phyloP scores from a whole-genome alignment of 1,284 basidiomycete genomes.

The Cryptococcus amylolentus region DNA sequence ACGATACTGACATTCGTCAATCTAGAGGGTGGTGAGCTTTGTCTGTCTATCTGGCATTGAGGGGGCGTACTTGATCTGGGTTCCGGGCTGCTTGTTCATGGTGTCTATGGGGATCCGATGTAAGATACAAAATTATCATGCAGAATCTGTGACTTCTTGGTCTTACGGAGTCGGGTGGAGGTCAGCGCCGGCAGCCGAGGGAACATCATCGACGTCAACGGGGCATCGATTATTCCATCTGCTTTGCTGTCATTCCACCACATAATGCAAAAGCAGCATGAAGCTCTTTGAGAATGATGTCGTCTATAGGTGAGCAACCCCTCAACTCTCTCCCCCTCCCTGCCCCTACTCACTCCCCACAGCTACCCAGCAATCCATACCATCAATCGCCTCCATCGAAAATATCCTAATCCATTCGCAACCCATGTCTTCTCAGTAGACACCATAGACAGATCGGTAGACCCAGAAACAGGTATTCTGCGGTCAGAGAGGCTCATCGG shows the following conservation, averaged over 20 bases:
- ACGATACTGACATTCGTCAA: slow-evolving; percentile 96
- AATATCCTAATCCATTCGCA: slow-evolving; percentile 92
- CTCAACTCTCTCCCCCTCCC: background rate
- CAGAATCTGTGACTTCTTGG: background rate
- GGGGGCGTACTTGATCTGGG: slow-evolving; percentile 41
- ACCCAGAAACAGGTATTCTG: slow-evolving; percentile 78
- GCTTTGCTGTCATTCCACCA: background rate
- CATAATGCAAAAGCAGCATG: slow-evolving; percentile 9
- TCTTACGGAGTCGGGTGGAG: background rate
- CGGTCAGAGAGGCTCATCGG: slow-evolving; percentile 59
- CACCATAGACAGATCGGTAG: slow-evolving; percentile 75
- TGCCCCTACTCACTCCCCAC: slow-evolving; percentile 6
- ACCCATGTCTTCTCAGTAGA: slow-evolving; percentile 89
- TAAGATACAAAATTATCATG: slow-evolving; percentile 1
- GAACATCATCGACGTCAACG: background rate
- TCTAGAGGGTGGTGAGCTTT: slow-evolving; percentile 50
- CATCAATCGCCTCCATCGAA: slow-evolving; percentile 84
- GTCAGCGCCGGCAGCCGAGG: background rate
- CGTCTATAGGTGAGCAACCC: slow-evolving; percentile 26
- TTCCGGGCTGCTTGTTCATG: slow-evolving; percentile 41
- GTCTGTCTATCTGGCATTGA: background rate
- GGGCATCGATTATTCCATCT: background rate
- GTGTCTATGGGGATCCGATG: background rate
- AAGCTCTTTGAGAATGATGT: slow-evolving; percentile 34
- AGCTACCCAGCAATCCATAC: slow-evolving; percentile 85